A percentile compares a stretch with the other conserved stretches of the same genome.
Evolutionary conservation across 140 eudicot species (phyloP).

Genomic region (Anethum foeniculum): DNA sequence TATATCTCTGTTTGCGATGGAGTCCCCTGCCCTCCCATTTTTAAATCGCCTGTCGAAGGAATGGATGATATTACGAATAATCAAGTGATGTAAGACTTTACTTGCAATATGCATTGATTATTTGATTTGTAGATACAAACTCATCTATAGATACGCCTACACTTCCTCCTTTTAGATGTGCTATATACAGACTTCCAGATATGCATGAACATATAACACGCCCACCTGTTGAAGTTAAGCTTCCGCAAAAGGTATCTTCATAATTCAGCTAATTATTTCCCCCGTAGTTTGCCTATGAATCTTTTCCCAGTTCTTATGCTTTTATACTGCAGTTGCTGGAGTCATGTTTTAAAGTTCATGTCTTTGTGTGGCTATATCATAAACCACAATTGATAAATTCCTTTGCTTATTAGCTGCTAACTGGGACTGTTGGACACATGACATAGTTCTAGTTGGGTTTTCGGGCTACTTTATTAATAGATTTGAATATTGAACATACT

Average conservation of each 20-base stretch:
- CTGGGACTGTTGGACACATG: not conserved
- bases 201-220: conserved; percentile 64
- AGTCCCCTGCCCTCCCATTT: conserved; percentile 84
- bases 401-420: not conserved
- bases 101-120: not conserved
- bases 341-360: not conserved
- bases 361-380: not conserved
- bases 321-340: not conserved
- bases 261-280: too few relatives aligned
- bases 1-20: conserved; percentile 75
- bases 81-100: conserved; percentile 75
- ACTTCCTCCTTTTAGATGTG: conserved; percentile 49
- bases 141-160: not conserved
- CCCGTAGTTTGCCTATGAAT: not conserved
- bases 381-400: not conserved
- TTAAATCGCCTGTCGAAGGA: conserved; percentile 73
- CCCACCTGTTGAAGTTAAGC: conserved; percentile 61
- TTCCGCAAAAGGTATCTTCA: conserved; percentile 47
- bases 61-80: conserved; percentile 82
- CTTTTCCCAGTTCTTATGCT: not conserved
- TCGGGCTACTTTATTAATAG: too few relatives aligned
- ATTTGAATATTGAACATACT: too few relatives aligned
- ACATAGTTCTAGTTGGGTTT: too few relatives aligned
- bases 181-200: conserved; percentile 68
- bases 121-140: not conserved